These are phyloP conservation scores for Cinchona pubescens DNA, from an alignment of 257 asterid species.

Conservation along the genomic window DNA sequence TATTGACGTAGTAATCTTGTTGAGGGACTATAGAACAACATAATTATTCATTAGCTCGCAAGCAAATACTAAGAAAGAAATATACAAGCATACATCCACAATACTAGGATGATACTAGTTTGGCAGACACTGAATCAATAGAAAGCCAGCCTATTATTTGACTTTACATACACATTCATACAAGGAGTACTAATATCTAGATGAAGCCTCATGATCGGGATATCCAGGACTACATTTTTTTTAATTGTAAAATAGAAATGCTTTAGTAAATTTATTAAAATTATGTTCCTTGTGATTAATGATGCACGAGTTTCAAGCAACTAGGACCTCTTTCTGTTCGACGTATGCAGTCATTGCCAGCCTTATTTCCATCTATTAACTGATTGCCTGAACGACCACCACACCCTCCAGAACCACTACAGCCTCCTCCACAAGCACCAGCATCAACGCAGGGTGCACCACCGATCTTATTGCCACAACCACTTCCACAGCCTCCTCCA, in stretches of 20 bases:
- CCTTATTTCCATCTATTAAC: neutral
- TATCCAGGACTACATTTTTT: neutral
- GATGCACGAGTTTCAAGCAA: conserved; percentile 4
- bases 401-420: neutral
- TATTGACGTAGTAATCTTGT: neutral
- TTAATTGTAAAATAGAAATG: neutral
- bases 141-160: neutral
- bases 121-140: neutral
- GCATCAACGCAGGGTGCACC: neutral
- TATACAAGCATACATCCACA: neutral
- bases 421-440: conserved; percentile 10
- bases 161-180: neutral
- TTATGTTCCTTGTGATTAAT: neutral
- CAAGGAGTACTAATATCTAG: neutral
- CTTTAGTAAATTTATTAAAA: neutral
- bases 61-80: neutral
- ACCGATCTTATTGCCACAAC: neutral
- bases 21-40: neutral
- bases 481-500: neutral
- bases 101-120: neutral
- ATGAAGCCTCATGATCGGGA: neutral
- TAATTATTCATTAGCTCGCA: neutral
- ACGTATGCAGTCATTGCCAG: neutral
- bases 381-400: conserved; percentile 3
- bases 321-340: neutral